phyloP scores from a whole-genome alignment of 148 eudicot species.

The Hydrangea macrophylla region DNA sequence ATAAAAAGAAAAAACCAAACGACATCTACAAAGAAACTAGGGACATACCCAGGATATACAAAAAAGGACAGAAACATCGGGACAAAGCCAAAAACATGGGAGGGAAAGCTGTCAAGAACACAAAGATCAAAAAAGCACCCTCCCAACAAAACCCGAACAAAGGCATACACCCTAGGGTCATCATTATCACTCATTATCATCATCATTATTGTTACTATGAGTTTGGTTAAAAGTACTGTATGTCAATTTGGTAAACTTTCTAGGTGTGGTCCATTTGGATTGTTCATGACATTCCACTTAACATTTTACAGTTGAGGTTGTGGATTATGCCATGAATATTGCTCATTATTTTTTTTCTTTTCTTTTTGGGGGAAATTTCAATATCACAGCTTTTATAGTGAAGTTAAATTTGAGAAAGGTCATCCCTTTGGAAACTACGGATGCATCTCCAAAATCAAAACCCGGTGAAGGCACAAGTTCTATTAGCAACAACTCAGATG shows the following conservation, averaged over 20 bases:
- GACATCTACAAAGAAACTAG: too few relatives aligned
- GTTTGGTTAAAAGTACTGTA: background rate
- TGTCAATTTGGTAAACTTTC: background rate
- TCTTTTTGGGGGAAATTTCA: constrained; percentile 1
- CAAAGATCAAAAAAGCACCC: too few relatives aligned
- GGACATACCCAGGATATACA: too few relatives aligned
- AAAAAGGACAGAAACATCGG: too few relatives aligned
- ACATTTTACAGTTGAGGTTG: background rate
- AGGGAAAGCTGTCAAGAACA: too few relatives aligned
- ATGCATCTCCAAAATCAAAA: constrained; percentile 21
- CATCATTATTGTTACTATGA: too few relatives aligned
- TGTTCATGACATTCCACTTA: background rate
- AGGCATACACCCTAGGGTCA: too few relatives aligned
- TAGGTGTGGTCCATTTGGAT: background rate
- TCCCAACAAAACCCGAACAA: too few relatives aligned
- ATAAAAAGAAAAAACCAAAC: too few relatives aligned
- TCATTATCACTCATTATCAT: too few relatives aligned
- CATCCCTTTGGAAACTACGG: constrained; percentile 19
- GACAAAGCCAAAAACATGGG: too few relatives aligned
- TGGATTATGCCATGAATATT: background rate
- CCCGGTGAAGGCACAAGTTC: constrained; percentile 16
- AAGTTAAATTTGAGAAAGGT: constrained; percentile 36
- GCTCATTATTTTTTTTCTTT: background rate
- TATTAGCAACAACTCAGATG: constrained; percentile 18
- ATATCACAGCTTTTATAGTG: constrained; percentile 38